Conservation (phyloP, 148 eudicot genomes). For the Talinum fruticosum region DNA sequence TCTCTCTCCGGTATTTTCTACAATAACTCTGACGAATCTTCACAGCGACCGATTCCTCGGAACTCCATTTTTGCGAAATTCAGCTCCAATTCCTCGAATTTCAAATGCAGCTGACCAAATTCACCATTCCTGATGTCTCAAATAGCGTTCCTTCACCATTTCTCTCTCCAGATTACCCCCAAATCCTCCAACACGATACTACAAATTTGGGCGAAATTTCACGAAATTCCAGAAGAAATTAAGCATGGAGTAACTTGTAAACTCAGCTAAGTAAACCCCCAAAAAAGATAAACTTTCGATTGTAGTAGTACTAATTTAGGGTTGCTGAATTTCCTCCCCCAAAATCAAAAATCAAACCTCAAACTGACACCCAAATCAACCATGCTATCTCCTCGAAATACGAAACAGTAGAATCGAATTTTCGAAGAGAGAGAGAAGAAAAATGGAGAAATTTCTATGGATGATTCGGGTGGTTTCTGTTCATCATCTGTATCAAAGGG, state of each 20-base stretch:
- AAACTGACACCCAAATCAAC: background rate
- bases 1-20: background rate
- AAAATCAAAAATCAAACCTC: background rate
- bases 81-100: background rate
- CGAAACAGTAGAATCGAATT: background rate
- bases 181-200: background rate
- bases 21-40: background rate
- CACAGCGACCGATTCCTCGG: background rate
- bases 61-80: constrained; percentile 2
- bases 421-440: background rate
- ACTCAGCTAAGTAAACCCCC: background rate
- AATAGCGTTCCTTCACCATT: background rate
- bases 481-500: background rate
- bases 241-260: background rate
- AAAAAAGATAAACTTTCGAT: background rate
- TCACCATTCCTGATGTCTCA: background rate
- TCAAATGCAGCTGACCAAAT: background rate
- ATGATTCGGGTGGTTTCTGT: background rate
- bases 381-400: background rate
- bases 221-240: background rate
- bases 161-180: background rate
- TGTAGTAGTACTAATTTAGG: background rate
- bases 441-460: background rate
- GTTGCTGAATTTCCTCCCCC: background rate
- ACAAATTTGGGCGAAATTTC: background rate